Base-by-base conservation (phyloP, 306 rosid species). In the Hippophae tibetana region DNA sequence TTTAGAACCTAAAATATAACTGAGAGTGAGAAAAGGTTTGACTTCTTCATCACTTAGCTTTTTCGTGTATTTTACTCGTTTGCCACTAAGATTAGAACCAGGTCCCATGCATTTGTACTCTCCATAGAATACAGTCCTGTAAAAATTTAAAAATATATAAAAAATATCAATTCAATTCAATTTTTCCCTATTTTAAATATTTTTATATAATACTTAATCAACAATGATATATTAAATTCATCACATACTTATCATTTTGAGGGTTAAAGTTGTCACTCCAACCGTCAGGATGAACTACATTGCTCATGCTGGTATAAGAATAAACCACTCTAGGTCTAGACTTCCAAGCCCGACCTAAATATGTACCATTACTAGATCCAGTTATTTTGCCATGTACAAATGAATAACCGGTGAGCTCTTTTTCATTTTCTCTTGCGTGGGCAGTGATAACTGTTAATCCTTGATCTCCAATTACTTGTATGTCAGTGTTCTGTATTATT, bases 311-410 rank as follows among this genome's bases (percentile, higher is more conserved):
- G 2, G 74, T 43, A 54, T 80, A 85, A 61, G 94, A 50, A 47
- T 47, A 85, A 6, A 83, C 42, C 23, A 71, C 83, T 66, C 54
- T 70, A 2, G 86, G 68, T 7, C 38, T 8, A 5, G 70, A 1
- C 62, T 58, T 78, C 89, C 92, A 89, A 3, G 86, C 76, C 67
- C 96, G 71, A 0, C 83, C 94, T 43, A 89, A 65, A 42, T 11
- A 73, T 1, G 86, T 47, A 38, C 65, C 74, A 0, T 0, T 44
- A 1, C 83, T 80, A 0, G 60, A 66, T 13, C 90, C 90, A 5
- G 57, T 69, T 1, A 88, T 3, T 5, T 18, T 53, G 42, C 94
- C 65, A 57, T 85, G 90, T 13, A 68, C 90, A 40, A 89, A 89
- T 12, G 82, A 66, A 65, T 58, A 85, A 3, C 66, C 81, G 1